These are phyloP conservation scores for Cicer pinnatifidum DNA, from an alignment of 306 rosid genomes.

Conservation along the genomic window DNA sequence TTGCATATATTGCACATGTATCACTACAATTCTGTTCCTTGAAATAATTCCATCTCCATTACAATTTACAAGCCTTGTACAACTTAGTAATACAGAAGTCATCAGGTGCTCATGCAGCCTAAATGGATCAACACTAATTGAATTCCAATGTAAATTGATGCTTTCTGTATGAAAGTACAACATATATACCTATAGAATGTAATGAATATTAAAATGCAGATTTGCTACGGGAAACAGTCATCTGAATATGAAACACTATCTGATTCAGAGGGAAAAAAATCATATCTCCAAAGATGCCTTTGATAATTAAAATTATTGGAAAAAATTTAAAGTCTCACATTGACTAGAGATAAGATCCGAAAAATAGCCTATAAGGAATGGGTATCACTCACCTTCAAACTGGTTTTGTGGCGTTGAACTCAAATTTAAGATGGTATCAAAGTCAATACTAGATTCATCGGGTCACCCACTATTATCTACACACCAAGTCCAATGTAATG, in stretches of 20 bases:
- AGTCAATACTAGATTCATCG: not conserved
- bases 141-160: constrained; percentile 7
- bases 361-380: not conserved
- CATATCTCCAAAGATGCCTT: not conserved
- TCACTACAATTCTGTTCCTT: constrained; percentile 35
- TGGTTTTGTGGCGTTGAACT: not conserved
- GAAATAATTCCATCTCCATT: constrained; percentile 18
- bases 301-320: not conserved
- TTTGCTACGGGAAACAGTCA: not conserved
- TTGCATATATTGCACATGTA: not conserved
- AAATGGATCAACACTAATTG: constrained; percentile 7
- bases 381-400: not conserved
- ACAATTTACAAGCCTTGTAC: constrained; percentile 10
- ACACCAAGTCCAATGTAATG: not conserved
- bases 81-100: constrained; percentile 9
- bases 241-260: not conserved
- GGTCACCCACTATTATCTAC: not conserved
- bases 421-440: not conserved
- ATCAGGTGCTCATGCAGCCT: constrained; percentile 18
- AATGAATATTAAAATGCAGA: constrained; percentile 18
- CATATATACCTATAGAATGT: not conserved
- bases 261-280: not conserved
- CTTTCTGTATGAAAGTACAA: not conserved
- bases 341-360: not conserved
- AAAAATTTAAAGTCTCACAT: not conserved